Conservation (phyloP, 2,329 filamentous ascomycete species). For the Pyrenophora teres region DNA sequence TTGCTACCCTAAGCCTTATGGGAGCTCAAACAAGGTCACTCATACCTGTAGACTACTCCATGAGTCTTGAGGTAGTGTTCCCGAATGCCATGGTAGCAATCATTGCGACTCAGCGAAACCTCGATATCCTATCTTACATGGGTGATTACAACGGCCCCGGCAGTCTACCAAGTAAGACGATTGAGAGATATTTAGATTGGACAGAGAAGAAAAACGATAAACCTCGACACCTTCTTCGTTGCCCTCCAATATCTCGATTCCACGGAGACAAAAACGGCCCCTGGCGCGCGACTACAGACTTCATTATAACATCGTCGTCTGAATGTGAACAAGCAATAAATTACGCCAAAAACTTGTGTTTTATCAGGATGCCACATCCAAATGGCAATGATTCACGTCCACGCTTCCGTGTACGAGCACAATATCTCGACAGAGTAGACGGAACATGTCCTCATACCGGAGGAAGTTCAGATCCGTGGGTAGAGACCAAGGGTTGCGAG, state of each 20-base stretch:
- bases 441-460: neutral
- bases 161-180: no score
- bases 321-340: no score
- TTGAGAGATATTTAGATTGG: no score
- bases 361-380: neutral
- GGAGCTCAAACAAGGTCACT: neutral
- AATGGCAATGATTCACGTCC: neutral
- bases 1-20: constrained; percentile 15
- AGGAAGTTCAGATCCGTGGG: no score
- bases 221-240: no score
- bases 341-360: neutral
- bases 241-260: neutral
- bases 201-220: no score
- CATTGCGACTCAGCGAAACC: neutral
- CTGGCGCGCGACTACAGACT: neutral
- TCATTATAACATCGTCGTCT: neutral
- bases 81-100: neutral
- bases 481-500: no score
- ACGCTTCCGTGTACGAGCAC: neutral
- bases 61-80: neutral
- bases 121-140: neutral
- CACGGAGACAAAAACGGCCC: neutral
- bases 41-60: constrained; percentile 12
- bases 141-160: neutral
- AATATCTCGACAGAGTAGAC: neutral